Evolutionary conservation across 1,284 basidiomycete species (phyloP), one percentile per base, ranked within the genome.

Genomic region (Moniliella sp.): DNA sequence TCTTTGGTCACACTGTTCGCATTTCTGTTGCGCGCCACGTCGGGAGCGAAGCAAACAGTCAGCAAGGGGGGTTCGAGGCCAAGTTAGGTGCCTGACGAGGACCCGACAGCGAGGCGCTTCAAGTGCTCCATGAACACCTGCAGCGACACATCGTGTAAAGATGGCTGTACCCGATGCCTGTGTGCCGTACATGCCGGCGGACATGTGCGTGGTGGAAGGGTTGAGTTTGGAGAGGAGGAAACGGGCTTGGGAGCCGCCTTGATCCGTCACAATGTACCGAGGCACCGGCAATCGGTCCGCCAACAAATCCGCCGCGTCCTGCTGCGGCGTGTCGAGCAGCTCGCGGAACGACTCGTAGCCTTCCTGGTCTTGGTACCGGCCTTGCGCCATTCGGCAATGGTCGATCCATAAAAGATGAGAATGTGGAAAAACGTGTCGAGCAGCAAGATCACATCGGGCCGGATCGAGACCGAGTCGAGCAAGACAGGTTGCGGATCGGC

Each of bases 351-450:
- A 94, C 62, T 94, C 91, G 50, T 97, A 93, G 19, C 84, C 88
- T 57, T 94, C 88, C 64, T 94, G 86, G 5, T 99, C 86, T 59
- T 97, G 91, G 60, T 97, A 99, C 86, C 84, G n/a, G 83, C 82
- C 64, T 97, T 94, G 36, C 88, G 73, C 91, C 91, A 99, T 62
- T 86, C 78, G 0, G 88, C 84, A 33, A 97, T 72, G 11, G 84
- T 84, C 63, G 88, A 83, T 16, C 91, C 91, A 61, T 97, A 86
- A 78, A 93, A 97, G 64, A 97, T 97, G 53, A 97, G 76, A 48
- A 97, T 93, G 62, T 99, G 91, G 81, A 99, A 97, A 72, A 93
- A 99, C 3, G 91, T 97, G 60, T 99, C 91, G 42, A 99, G 75
- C n/a, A 99, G 71, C 21, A 99, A 72, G 48, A 97, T 78, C 45